Evolutionary conservation across 2,329 filamentous ascomycete species (phyloP).

Genomic region (Bipolaris sorokiniana): DNA sequence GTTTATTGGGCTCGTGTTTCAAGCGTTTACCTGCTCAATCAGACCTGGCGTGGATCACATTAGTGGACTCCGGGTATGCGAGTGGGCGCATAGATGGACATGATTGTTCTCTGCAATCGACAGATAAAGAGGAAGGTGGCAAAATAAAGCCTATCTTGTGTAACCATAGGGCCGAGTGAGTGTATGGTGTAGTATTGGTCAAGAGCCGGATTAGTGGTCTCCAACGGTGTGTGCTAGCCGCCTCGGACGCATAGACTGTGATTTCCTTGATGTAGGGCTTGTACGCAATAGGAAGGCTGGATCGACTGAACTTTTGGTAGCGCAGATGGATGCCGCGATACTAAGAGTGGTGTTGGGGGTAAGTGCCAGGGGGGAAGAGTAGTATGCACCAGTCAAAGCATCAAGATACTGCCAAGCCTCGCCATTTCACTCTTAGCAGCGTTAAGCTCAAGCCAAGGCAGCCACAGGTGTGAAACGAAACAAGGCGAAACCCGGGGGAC

Average conservation of each 20-base stretch:
- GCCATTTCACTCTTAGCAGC: slow-evolving; percentile 33
- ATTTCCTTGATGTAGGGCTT: not conserved
- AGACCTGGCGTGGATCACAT: slow-evolving; percentile 20
- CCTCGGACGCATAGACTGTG: slow-evolving; percentile 4
- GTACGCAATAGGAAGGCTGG: not conserved
- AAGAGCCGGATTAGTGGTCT: slow-evolving; percentile 10
- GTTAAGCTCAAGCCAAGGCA: slow-evolving; percentile 18
- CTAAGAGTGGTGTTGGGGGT: slow-evolving; percentile 2
- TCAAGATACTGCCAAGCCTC: slow-evolving; percentile 32
- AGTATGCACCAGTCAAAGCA: slow-evolving; percentile 34
- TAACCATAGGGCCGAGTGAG: slow-evolving; percentile 13
- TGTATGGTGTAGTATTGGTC: slow-evolving; percentile 11
- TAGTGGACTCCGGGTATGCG: slow-evolving; percentile 2
- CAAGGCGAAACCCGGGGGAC: not conserved
- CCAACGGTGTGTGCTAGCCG: slow-evolving; percentile 6
- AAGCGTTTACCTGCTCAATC: slow-evolving; percentile 36
- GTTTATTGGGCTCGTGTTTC: slow-evolving; percentile 22
- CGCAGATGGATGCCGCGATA: slow-evolving; percentile 16
- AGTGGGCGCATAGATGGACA: slow-evolving; percentile 3
- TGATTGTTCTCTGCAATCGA: not conserved
- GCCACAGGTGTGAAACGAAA: slow-evolving; percentile 6
- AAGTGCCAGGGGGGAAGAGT: slow-evolving; percentile 20
- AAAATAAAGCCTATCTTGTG: slow-evolving; percentile 16
- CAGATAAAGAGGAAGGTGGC: not conserved
- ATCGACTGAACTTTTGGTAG: slow-evolving; percentile 16